phyloP scores from a whole-genome alignment of 139 green algal species.

The Axilococcus clingmanii region DNA sequence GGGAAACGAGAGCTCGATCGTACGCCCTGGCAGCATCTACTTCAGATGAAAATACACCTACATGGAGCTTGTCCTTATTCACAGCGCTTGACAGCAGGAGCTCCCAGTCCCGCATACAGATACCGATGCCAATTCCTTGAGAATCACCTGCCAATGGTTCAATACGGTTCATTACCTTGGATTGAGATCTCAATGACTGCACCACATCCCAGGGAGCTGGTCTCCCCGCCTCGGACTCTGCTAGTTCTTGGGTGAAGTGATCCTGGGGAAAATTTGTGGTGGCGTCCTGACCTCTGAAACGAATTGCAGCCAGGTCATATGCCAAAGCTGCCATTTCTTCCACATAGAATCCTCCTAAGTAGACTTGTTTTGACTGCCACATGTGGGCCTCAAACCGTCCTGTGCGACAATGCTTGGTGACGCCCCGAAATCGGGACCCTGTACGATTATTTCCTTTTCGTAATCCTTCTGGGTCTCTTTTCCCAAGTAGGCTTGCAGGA shows the following conservation, averaged over 20 bases:
- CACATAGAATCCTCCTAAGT: conserved; percentile 75
- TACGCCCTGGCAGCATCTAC: conserved; percentile 7
- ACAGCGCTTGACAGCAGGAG: conserved; percentile 2
- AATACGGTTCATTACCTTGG: conserved; percentile 25
- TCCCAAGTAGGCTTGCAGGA: too few relatives aligned
- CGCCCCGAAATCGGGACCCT: conserved; percentile 51
- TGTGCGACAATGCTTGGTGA: conserved; percentile 77
- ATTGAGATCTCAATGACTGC: conserved; percentile 52
- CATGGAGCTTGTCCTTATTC: conserved; percentile 6
- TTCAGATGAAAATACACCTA: conserved; percentile 11
- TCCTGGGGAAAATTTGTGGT: conserved; percentile 57
- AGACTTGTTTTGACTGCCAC: conserved; percentile 72
- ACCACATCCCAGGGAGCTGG: conserved; percentile 72
- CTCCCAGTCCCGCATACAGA: conserved; percentile 7
- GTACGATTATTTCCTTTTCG: too few relatives aligned
- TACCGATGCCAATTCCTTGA: too few relatives aligned
- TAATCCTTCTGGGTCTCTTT: too few relatives aligned
- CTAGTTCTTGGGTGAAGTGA: background rate
- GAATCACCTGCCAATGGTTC: too few relatives aligned
- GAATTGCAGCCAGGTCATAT: conserved; percentile 70
- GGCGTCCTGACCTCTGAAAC: conserved; percentile 41
- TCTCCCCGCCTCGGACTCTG: conserved; percentile 5
- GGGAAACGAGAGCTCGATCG: conserved; percentile 1
- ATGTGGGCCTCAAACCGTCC: conserved; percentile 75
- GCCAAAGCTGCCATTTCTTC: conserved; percentile 70